Evolutionary conservation across 208 protist species (phyloP), one percentile per base, ranked within the genome.

Genomic region (Herpetomonas tarakana): DNA sequence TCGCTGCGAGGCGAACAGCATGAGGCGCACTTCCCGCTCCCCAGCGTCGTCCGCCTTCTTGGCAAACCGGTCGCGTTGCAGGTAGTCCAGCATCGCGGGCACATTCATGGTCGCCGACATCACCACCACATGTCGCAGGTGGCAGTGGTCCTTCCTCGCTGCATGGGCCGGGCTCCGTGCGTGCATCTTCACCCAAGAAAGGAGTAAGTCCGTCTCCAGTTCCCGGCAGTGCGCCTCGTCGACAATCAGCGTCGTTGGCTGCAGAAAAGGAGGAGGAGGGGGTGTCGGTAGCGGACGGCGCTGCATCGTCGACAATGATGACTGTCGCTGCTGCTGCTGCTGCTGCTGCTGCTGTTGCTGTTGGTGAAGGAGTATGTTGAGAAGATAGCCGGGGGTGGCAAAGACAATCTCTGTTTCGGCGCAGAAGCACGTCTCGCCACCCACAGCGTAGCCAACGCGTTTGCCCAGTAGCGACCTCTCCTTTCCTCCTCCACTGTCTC

Each of bases 201-300:
- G 66, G 18, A 94, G 51, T 2, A 90, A 52, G 44, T 91, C 87
- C 14, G 81, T 91, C 52, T 83, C 71, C 27, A 91, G 51, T 51
- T 94, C 74, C 21, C 83, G 66, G 55, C 74, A 82, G 68, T 94
- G 87, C 45, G 74, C 82, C 60, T 94, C 87, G 45, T 94, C 87
- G 41, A 94, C 67, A 26, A 94, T 59, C 12, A 94, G 68, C 58
- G 76, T 81, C 16, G 87, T 90, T 0, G 83, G 87, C 21, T 45
- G 54, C 51, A 92, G 57, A 0, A 14, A 12, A 21, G 49, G 26
- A 7, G 16, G 27, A n/a, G 25, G 14, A 3, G 46, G 2, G 53
- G 11, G 53, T 16, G 1, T 24, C 12, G 24, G 29, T 22, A 3
- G 12, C n/a, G 16, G 30, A 0, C 1, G 53, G 31, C 3, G 3